A percentile compares a stretch with the other conserved stretches of the same genome.
phyloP scores from a whole-genome alignment of 2,329 filamentous ascomycete species.

The Rhynchosporium graminicola region DNA sequence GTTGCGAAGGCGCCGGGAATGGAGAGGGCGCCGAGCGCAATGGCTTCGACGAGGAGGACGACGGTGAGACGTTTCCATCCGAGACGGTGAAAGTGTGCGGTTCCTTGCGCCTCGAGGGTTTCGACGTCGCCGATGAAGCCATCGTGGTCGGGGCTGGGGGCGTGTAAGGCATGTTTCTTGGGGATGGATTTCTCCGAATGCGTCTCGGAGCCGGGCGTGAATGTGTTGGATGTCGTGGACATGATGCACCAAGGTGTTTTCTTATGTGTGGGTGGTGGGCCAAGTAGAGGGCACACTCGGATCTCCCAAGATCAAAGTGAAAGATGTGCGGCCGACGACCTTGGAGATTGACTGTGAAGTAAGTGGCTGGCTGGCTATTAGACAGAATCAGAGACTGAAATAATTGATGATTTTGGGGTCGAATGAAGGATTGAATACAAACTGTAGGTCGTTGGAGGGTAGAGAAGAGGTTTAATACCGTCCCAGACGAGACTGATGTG shows the following conservation, averaged over 20 bases:
- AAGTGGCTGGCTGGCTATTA: no score
- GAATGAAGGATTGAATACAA: not conserved
- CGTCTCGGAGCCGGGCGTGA: constrained; percentile 8
- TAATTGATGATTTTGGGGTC: not conserved
- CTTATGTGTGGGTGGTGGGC: not conserved
- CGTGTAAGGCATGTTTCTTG: constrained; percentile 9
- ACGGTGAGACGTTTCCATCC: constrained; percentile 53
- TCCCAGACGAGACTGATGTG: not conserved
- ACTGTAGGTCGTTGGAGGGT: not conserved
- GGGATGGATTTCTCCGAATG: constrained; percentile 13
- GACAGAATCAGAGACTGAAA: not conserved
- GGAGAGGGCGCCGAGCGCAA: constrained; percentile 28
- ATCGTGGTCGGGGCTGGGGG: constrained; percentile 6
- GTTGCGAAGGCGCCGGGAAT: constrained; percentile 35
- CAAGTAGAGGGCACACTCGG: not conserved
- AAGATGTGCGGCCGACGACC: no score
- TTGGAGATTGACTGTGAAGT: no score
- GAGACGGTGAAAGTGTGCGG: constrained; percentile 31
- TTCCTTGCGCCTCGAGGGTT: constrained; percentile 26
- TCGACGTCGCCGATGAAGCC: constrained; percentile 25
- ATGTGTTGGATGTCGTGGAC: not conserved
- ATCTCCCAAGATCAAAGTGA: not conserved
- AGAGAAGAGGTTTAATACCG: constrained; percentile 6
- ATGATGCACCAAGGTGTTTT: not conserved
- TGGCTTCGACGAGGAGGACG: constrained; percentile 51